These are phyloP conservation scores for Fonsecaea nubica DNA, from an alignment of 2,329 filamentous ascomycete genomes.

Conservation along the genomic window DNA sequence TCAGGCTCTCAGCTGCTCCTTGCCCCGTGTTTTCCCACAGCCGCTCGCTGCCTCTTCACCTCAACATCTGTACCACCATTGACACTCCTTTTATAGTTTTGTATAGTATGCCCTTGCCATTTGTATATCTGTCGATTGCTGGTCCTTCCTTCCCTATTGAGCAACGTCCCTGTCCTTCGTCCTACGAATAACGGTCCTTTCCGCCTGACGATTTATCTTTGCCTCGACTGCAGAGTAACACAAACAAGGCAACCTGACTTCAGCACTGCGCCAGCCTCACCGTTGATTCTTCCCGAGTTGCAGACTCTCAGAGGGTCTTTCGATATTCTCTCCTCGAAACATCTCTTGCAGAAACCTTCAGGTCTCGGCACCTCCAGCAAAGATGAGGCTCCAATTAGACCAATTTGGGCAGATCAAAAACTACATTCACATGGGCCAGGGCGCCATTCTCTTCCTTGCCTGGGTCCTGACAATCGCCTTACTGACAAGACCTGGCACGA, in stretches of 20 bases:
- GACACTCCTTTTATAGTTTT: neutral
- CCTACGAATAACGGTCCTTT: slow-evolving; percentile 6
- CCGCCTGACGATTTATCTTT: slow-evolving; percentile 1
- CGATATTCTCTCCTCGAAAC: neutral
- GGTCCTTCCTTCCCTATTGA: slow-evolving; percentile 4
- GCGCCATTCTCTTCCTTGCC: slow-evolving; percentile 63
- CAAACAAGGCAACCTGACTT: slow-evolving; percentile 9
- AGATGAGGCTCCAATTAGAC: slow-evolving; percentile 39
- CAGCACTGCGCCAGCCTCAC: neutral
- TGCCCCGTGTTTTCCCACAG: neutral
- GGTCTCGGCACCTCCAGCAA: neutral
- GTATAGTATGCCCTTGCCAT: neutral
- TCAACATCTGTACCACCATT: neutral
- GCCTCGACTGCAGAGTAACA: neutral
- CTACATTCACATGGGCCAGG: slow-evolving; percentile 61
- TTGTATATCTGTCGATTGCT: neutral
- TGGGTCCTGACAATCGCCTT: slow-evolving; percentile 65
- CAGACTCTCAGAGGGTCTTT: neutral
- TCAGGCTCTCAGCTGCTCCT: neutral
- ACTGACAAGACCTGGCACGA: slow-evolving; percentile 60
- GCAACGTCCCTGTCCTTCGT: neutral
- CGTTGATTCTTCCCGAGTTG: neutral
- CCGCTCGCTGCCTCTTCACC: neutral
- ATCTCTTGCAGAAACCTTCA: slow-evolving; percentile 4
- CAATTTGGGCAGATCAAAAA: slow-evolving; percentile 62